Conservation (phyloP, 129 eudicot genomes). For the Helianthus tuberosus region DNA sequence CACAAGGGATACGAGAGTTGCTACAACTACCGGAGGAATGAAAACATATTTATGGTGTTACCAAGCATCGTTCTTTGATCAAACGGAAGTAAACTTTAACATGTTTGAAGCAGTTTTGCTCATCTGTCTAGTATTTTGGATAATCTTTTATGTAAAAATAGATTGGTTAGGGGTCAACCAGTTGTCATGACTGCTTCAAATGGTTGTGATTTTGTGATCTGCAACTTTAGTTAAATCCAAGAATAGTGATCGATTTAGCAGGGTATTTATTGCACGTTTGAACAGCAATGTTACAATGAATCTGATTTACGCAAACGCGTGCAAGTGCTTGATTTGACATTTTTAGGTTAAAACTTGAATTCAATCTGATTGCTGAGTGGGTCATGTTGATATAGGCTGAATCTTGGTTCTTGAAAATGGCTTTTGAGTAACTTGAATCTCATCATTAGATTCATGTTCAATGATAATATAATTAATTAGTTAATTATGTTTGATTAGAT, state of each 20-base stretch:
- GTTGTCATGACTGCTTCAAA: too few relatives aligned
- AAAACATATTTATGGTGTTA: not conserved
- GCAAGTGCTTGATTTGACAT: conserved; percentile 3
- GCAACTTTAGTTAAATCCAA: conserved; percentile 6
- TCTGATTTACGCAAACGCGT: not conserved
- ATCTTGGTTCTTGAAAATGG: not conserved
- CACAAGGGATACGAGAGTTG: conserved; percentile 79
- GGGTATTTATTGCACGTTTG: not conserved
- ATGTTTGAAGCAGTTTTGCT: too few relatives aligned
- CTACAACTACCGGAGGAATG: conserved; percentile 62
- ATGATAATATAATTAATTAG: not conserved
- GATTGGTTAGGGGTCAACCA: too few relatives aligned
- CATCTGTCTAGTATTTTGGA: too few relatives aligned
- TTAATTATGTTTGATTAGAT: not conserved
- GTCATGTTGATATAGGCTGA: conserved; percentile 21
- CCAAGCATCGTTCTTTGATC: not conserved
- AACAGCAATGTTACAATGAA: not conserved
- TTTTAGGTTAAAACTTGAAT: conserved; percentile 5
- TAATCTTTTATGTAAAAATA: too few relatives aligned
- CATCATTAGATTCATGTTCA: not conserved
- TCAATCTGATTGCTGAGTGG: not conserved
- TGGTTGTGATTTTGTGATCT: not conserved
- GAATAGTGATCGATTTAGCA: not conserved
- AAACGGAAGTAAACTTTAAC: conserved; percentile 17
- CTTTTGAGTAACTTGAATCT: conserved; percentile 1